Evolutionary conservation across 208 protist species (phyloP).

Genomic region (Herpetomonas tarakana): DNA sequence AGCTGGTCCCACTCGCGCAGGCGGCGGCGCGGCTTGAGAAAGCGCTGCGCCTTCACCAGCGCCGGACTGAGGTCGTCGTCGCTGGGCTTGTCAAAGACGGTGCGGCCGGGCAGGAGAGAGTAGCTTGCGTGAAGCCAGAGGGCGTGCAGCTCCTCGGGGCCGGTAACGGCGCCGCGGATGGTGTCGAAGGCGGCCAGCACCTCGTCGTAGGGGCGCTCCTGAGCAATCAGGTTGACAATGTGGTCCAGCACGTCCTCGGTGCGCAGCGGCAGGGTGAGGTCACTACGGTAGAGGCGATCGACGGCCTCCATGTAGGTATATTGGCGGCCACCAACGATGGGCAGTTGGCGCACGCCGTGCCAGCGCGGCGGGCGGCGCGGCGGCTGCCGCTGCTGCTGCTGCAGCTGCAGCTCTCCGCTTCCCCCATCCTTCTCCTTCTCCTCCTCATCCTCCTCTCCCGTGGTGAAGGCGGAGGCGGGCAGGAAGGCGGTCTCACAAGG

Average conservation of each 20-base stretch:
- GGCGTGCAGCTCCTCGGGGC: slow-evolving; percentile 74
- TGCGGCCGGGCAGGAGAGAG: slow-evolving; percentile 60
- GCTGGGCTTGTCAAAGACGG: slow-evolving; percentile 78
- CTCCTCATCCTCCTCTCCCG: slow-evolving; percentile 12
- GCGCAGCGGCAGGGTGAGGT: slow-evolving; percentile 56
- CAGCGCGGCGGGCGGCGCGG: neutral
- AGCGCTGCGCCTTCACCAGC: slow-evolving; percentile 42
- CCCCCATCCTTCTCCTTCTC: slow-evolving; percentile 1
- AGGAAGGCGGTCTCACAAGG: slow-evolving; percentile 75
- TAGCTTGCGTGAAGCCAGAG: slow-evolving; percentile 86
- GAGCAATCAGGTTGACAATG: slow-evolving; percentile 56
- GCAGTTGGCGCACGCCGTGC: slow-evolving; percentile 9
- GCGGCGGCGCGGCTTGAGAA: slow-evolving; percentile 44
- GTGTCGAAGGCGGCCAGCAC: slow-evolving; percentile 77
- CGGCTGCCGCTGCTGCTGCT: neutral
- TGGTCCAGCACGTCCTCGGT: slow-evolving; percentile 49
- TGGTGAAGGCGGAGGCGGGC: slow-evolving; percentile 22
- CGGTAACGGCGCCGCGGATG: slow-evolving; percentile 74
- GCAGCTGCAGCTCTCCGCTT: slow-evolving; percentile 1
- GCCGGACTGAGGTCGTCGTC: slow-evolving; percentile 64
- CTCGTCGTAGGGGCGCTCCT: slow-evolving; percentile 67
- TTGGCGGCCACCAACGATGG: slow-evolving; percentile 13
- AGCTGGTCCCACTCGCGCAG: slow-evolving; percentile 74
- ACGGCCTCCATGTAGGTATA: slow-evolving; percentile 64
- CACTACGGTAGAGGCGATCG: slow-evolving; percentile 52